Conservation (phyloP, 1,284 basidiomycete species). For the Porphyrellus sp. region DNA sequence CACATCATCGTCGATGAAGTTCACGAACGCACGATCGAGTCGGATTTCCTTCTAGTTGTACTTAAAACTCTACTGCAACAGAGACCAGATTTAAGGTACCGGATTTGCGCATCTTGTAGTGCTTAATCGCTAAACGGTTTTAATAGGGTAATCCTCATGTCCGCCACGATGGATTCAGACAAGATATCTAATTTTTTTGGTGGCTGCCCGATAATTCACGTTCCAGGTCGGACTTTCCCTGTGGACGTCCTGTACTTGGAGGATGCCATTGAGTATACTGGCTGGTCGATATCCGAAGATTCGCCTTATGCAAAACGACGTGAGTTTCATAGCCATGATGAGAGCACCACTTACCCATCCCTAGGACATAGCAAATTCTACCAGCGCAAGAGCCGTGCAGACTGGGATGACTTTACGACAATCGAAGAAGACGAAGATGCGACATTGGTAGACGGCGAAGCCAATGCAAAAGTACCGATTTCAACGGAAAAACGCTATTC, state of each 20-base stretch:
- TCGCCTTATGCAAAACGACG: slow-evolving; percentile 83
- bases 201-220: slow-evolving; percentile 82
- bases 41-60: slow-evolving; percentile 95
- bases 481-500: slow-evolving; percentile 75
- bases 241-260: slow-evolving; percentile 88
- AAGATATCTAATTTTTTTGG: slow-evolving; percentile 95
- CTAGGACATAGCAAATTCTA: slow-evolving; percentile 63
- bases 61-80: slow-evolving; percentile 84
- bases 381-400: slow-evolving; percentile 56
- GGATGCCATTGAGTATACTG: slow-evolving; percentile 85
- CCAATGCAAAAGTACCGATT: slow-evolving; percentile 42
- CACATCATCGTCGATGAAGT: slow-evolving; percentile 75
- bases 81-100: slow-evolving; percentile 79
- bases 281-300: slow-evolving; percentile 82
- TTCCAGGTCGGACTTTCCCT: slow-evolving; percentile 97
- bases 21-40: slow-evolving; percentile 96
- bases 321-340: slow-evolving; percentile 35
- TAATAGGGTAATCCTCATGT: slow-evolving; percentile 92
- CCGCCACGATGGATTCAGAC: slow-evolving; percentile 92
- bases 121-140: background rate
- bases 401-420: slow-evolving; percentile 74
- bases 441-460: slow-evolving; percentile 25
- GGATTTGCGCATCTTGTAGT: slow-evolving; percentile 13
- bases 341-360: slow-evolving; percentile 14
- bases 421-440: slow-evolving; percentile 74